Percentiles rank a stretch among this genome's conserved stretches.
Conservation (phyloP, 345 rosid genomes). For the Turritis glabra region DNA sequence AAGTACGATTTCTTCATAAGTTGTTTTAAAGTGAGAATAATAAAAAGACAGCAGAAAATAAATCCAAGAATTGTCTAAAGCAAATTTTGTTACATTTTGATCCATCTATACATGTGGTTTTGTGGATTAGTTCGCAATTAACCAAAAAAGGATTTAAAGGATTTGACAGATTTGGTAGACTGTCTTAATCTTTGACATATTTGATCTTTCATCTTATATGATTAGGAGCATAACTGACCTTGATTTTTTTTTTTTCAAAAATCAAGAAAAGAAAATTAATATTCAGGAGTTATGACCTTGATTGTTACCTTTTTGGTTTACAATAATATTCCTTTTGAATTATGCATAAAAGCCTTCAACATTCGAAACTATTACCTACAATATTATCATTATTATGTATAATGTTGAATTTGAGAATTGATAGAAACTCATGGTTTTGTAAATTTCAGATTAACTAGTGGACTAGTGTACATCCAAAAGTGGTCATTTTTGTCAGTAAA, state of each 20-base stretch:
- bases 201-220: neutral
- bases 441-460: neutral
- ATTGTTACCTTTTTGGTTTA: no score
- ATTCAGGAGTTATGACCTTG: no score
- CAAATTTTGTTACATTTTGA: neutral
- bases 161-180: neutral
- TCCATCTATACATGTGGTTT: neutral
- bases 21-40: neutral
- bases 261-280: no score
- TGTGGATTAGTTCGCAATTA: neutral
- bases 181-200: neutral
- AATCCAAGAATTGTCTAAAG: neutral
- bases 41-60: neutral
- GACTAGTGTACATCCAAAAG: slow-evolving; percentile 10
- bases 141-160: neutral
- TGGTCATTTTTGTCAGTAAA: neutral
- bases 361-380: no score
- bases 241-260: no score
- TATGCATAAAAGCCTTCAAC: no score
- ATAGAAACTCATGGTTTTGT: no score
- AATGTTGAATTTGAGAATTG: neutral
- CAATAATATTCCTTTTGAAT: no score
- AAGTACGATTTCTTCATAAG: neutral
- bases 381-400: no score
- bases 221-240: neutral